Base-by-base conservation (phyloP, 495 filamentous ascomycete genomes). In the Paragyromitra xinjiangensis region DNA sequence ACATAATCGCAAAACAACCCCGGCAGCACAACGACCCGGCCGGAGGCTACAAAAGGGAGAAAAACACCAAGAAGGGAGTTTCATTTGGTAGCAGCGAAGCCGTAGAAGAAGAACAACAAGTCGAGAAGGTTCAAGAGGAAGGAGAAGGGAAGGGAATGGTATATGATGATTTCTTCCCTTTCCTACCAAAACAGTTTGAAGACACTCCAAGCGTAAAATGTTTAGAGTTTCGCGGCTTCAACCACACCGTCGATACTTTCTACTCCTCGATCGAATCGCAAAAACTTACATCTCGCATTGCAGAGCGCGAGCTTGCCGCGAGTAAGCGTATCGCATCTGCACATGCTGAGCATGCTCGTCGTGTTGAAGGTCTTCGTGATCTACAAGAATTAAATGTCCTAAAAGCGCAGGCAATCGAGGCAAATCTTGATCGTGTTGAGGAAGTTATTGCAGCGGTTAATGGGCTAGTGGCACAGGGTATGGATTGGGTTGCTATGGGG, bases 151-250 rank as follows among this genome's bases (percentile, higher is more conserved):
- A 77, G 29, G 79, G 79, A 19, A 79, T 95, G 4, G 83, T 97
- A 11, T 99, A 98, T 79, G 92, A 97, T 64, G 95, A 99, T 76
- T 98, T 97, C 81, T 95, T 98, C 81, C 95, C 95, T 0, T 99
- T 98, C 84, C 86, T 90, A 56, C 95, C 95, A 0, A 87, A 87
- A 39, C 95, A 99, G 80, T 94, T 97, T 78, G 90, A 90, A 73
- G 85, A 89, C 9, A 90, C 91, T 69, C 85, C 90, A 3, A 83
- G 85, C 0, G 85, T 89, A 29, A 88, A 88, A 4, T 89, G 96
- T 16, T 80, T 98, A 8, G 87, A 91, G 67, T 93, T 93, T 78
- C 88, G 93, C 2, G 91, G 91, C 66, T 97, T 94, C 86, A 97
- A 97, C 83, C 92, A 91, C 69, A 95, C 94, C 0, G 94, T 97